These are phyloP conservation scores for Aspergillus panamensis DNA, from an alignment of 495 filamentous ascomycete genomes.

Conservation along the genomic window DNA sequence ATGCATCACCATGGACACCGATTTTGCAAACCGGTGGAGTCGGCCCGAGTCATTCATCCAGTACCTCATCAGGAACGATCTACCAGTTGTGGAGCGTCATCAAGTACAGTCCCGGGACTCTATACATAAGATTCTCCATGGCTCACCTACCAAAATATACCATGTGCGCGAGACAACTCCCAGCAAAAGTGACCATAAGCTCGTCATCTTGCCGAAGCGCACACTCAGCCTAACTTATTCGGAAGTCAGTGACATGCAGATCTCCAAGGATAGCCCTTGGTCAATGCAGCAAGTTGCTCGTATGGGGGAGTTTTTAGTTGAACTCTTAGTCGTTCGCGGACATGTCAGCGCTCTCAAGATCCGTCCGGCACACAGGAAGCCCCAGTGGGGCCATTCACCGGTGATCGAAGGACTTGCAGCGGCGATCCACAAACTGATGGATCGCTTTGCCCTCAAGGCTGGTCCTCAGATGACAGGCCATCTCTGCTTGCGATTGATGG, in stretches of 20 bases:
- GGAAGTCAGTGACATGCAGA: conserved; percentile 51
- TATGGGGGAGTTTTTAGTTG: conserved; percentile 66
- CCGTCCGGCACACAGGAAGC: conserved; percentile 41
- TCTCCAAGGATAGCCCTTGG: conserved; percentile 57
- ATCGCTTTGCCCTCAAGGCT: conserved; percentile 47
- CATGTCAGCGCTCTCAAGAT: conserved; percentile 60
- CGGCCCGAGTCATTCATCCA: conserved; percentile 57
- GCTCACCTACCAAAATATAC: conserved; percentile 48
- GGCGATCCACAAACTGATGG: conserved; percentile 60
- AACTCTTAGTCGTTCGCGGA: conserved; percentile 59
- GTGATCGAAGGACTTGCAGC: conserved; percentile 48
- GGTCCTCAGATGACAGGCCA: conserved; percentile 61
- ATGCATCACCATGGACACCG: conserved; percentile 54
- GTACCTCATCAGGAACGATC: conserved; percentile 45
- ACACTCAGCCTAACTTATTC: conserved; percentile 51
- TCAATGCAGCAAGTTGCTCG: conserved; percentile 64
- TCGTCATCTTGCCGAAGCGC: conserved; percentile 54
- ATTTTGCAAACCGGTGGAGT: conserved; percentile 50
- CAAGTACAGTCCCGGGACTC: conserved; percentile 55
- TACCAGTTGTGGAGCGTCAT: conserved; percentile 57
- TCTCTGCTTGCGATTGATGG: conserved; percentile 62
- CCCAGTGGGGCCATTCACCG: conserved; percentile 55
- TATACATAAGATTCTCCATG: conserved; percentile 53
- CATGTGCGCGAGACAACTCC: conserved; percentile 59
- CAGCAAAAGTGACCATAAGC: conserved; percentile 42